Percentiles rank a stretch among this genome's conserved stretches.
Evolutionary conservation across 192 early-diverging fungal genomes (phyloP).

Genomic region (Paraglomus occultum): DNA sequence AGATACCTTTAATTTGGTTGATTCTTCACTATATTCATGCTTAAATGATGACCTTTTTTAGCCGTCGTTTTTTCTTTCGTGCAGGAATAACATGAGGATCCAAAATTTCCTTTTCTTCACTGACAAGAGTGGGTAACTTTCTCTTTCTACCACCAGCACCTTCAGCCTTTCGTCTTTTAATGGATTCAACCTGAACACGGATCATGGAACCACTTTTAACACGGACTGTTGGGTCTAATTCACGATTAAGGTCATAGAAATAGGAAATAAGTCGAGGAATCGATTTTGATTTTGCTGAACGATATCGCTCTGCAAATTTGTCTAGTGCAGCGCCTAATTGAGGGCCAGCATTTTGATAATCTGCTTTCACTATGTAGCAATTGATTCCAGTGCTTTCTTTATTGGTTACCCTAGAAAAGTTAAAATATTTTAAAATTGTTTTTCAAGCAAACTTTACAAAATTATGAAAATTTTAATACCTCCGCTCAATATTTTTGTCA

Average conservation of each 20-base stretch:
- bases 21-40: no score
- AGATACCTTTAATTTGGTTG: no score
- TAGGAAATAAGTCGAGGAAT: not conserved
- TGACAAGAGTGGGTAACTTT: not conserved
- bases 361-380: not conserved
- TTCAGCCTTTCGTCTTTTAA: not conserved
- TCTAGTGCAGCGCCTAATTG: not conserved
- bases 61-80: not conserved
- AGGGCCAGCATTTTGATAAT: not conserved
- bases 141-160: not conserved
- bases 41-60: no score
- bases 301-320: not conserved
- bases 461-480: conserved; percentile 5
- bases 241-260: conserved; percentile 4
- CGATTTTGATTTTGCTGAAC: conserved; percentile 9
- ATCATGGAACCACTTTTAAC: not conserved
- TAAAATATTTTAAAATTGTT: not conserved
- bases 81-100: not conserved
- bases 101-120: not conserved
- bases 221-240: not conserved
- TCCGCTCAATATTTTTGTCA: conserved; percentile 1
- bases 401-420: not conserved
- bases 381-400: not conserved
- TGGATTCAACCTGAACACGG: conserved; percentile 1
- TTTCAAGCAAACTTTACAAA: conserved; percentile 1